Evolutionary conservation across 768 basidiomycete species (phyloP).

Genomic region (Strobilomyces dryophilus): DNA sequence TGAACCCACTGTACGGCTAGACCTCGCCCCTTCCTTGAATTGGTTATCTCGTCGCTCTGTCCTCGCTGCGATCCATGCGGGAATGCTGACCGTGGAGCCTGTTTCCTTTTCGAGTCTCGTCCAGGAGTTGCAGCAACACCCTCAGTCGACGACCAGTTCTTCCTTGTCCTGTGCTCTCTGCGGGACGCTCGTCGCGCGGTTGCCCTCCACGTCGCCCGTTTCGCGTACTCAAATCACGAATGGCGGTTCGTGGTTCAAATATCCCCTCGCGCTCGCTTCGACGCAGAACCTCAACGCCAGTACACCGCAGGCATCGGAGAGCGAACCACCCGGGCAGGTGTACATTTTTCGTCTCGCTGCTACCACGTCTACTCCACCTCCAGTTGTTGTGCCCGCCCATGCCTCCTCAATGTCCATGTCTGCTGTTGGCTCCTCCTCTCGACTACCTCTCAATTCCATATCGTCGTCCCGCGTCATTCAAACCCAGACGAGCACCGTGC

Average conservation of each 20-base stretch:
- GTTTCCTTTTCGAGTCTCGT: slow-evolving; percentile 60
- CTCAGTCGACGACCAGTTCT: slow-evolving; percentile 41
- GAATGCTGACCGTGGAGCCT: slow-evolving; percentile 87
- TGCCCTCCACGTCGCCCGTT: slow-evolving; percentile 28
- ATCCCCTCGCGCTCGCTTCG: slow-evolving; percentile 37
- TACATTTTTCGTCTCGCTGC: slow-evolving; percentile 65
- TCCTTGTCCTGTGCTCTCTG: slow-evolving; percentile 76
- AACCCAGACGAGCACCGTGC: slow-evolving; percentile 22
- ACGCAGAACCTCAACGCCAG: slow-evolving; percentile 13
- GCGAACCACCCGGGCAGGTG: slow-evolving; percentile 41
- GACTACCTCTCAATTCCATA: slow-evolving; percentile 23
- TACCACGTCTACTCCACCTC: slow-evolving; percentile 20
- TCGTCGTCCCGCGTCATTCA: slow-evolving; percentile 41
- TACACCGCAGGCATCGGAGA: slow-evolving; percentile 31
- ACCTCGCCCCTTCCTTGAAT: slow-evolving; percentile 89
- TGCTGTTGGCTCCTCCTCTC: slow-evolving; percentile 22
- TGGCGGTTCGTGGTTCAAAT: slow-evolving; percentile 60
- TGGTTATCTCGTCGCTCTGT: slow-evolving; percentile 91
- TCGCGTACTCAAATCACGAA: slow-evolving; percentile 38
- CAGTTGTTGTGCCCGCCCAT: slow-evolving; percentile 19
- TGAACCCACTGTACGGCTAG: slow-evolving; percentile 89
- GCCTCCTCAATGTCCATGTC: slow-evolving; percentile 31
- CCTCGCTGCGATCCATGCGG: slow-evolving; percentile 77
- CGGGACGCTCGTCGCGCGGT: slow-evolving; percentile 51
- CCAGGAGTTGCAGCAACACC: slow-evolving; percentile 45